Evolutionary conservation across 1,284 basidiomycete species (phyloP), one percentile per base, ranked within the genome.

Genomic region (Moesziomyces globuligerus): DNA sequence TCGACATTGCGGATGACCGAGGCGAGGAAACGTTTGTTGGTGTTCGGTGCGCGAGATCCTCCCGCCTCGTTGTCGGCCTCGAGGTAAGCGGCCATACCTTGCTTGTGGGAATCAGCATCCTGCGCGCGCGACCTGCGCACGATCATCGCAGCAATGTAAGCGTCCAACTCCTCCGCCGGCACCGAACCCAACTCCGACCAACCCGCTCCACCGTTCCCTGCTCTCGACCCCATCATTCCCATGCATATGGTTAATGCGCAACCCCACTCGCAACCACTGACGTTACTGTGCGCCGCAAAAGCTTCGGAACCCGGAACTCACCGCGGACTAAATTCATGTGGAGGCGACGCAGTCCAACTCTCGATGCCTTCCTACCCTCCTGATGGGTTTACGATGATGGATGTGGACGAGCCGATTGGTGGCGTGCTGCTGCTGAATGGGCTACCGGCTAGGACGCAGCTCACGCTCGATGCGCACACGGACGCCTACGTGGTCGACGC

Each of bases 11-110:
- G 39, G 1, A 79, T 67, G 9, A 79, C 58, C 2, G 61, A 66
- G 3, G 59, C 45, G 3, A 79, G 54, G 46, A 79, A 78, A 3
- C 60, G 39, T 38, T 77, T 79, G 61, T 79, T 78, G 6, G 70
- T 75, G 34, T 50, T 68, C 4, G 51, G 45, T 11, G 52, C 45
- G n/a, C 39, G 51, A 7, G 40, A 7, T 38, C 20, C 28, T 17
- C n/a, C 39, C 20, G 34, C 9, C 5, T 36, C 21, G 21, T 15
- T 36, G 18, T 48, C 44, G 26, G 45, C 38, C 10, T 65, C 24
- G n/a, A 50, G 26, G 25, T 48, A 53, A 3, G 56, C 29, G 13
- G 20, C 25, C 2, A 43, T 48, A 11, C 55, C 59, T 10, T 48
- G 13, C 10, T 20, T 7, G 1, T 50, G n/a, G 6, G 57, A 46